These are phyloP conservation scores for Spinellus fusiger DNA, from an alignment of 192 early-diverging fungal species.

Conservation along the genomic window DNA sequence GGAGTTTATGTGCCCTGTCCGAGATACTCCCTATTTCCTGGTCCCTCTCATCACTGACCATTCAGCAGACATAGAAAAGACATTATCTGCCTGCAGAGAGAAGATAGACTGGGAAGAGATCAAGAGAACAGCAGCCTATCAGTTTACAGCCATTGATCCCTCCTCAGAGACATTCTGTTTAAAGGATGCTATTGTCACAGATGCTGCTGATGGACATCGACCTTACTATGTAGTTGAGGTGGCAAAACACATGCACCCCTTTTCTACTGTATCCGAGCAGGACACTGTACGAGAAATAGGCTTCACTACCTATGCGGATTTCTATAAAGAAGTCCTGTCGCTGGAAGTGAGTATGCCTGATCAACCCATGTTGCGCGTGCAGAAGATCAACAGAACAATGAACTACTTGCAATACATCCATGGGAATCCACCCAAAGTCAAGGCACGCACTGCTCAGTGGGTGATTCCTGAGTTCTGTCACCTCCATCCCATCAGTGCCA, in stretches of 20 bases:
- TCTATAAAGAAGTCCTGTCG: constrained; percentile 31
- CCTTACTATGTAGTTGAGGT: constrained; percentile 38
- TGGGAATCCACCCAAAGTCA: constrained; percentile 9
- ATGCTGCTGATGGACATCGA: constrained; percentile 35
- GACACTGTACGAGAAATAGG: constrained; percentile 21
- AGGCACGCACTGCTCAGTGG: constrained; percentile 20
- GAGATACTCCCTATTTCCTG: constrained; percentile 48
- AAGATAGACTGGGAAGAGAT: constrained; percentile 47
- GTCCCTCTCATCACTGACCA: constrained; percentile 39
- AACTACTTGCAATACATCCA: constrained; percentile 38
- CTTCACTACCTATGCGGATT: constrained; percentile 33
- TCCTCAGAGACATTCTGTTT: not conserved
- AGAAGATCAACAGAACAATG: constrained; percentile 32
- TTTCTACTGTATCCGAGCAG: constrained; percentile 15
- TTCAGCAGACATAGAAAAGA: constrained; percentile 28
- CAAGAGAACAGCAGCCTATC: constrained; percentile 2
- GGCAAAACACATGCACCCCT: constrained; percentile 26
- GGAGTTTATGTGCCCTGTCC: constrained; percentile 41
- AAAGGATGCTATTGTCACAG: constrained; percentile 28
- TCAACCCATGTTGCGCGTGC: constrained; percentile 34
- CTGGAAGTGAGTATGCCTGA: constrained; percentile 9
- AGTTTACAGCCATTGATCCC: constrained; percentile 8
- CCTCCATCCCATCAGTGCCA: constrained; percentile 29
- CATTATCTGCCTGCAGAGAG: constrained; percentile 1
- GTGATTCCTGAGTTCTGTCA: constrained; percentile 37